Base-by-base conservation (phyloP, 805 yeast species). In the Trichomonascus vanleenenianus region DNA sequence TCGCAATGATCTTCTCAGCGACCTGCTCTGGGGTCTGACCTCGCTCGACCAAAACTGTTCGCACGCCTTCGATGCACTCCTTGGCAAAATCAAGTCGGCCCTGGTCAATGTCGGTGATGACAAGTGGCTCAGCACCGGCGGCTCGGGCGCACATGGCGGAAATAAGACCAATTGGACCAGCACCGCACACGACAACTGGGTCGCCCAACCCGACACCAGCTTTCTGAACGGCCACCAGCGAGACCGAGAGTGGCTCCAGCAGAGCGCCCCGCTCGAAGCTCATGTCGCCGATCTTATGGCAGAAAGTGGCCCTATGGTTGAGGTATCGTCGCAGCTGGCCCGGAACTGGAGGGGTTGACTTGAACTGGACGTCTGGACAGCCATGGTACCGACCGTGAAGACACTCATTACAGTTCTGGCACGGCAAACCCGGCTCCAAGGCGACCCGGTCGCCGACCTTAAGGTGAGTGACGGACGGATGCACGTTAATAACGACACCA, bases 141-240 rank as follows among this genome's bases (percentile, higher is more conserved):
- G 78, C 79, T 30, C 68, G 64, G 9, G 78, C 78, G 40, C 74
- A 57, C 3, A 70, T 50, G 41, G 77, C 67, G 20, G 75, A 60
- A 35, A 73, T 67, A 30, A 76, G 59, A 12, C 81, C 81, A 52
- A 76, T 76, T n/a, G 81, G 81, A 18, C 81, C 81, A 14, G 79
- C 79, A 43, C 82, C 82, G 36, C 72, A 67, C 43, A 76, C 63
- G 39, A 72, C 56, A 10, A 65, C 67, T 19, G 76, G 74, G 50
- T 70, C 71, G 42, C 79, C 80, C n/a, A 74, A 55, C 44, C 61
- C 63, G 38, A 76, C 59, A 14, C 71, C 70, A 2, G 78, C 69
- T 51, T 73, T 63, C 52, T 68, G 69, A 39, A 77, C 65, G 22
- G 78, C 81, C 44, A 74, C 77, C 44, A 71, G 65, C 2, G 74